Conservation (phyloP, 768 basidiomycete species). For the Suillus plorans region DNA sequence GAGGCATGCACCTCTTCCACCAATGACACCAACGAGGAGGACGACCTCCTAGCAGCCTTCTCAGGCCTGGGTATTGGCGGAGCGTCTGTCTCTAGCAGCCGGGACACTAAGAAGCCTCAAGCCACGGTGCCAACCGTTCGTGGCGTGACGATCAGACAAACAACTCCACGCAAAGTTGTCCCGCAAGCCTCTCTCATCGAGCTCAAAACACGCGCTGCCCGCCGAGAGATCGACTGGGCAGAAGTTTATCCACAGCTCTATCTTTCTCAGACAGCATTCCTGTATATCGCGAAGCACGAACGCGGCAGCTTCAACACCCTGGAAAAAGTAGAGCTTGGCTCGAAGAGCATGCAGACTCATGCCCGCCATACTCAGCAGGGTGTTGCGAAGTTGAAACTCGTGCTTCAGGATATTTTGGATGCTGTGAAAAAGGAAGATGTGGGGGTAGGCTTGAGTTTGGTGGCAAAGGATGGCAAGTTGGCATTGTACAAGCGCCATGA, state of each 20-base stretch:
- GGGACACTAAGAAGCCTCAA: background rate
- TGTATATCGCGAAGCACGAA: slow-evolving; percentile 59
- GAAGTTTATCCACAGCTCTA: slow-evolving; percentile 66
- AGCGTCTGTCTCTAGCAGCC: background rate
- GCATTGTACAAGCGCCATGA: slow-evolving; percentile 48
- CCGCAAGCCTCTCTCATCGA: slow-evolving; percentile 38
- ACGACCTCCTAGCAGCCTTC: slow-evolving; percentile 27
- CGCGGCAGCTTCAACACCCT: slow-evolving; percentile 52
- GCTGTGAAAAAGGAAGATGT: slow-evolving; percentile 52
- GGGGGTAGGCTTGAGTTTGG: slow-evolving; percentile 53
- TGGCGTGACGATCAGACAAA: slow-evolving; percentile 21
- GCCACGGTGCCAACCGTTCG: background rate
- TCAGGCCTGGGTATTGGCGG: slow-evolving; percentile 21
- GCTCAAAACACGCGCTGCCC: slow-evolving; percentile 30
- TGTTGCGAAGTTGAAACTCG: slow-evolving; percentile 25
- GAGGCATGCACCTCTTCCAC: slow-evolving; percentile 37
- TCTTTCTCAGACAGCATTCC: slow-evolving; percentile 64
- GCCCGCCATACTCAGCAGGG: slow-evolving; percentile 20
- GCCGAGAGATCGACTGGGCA: slow-evolving; percentile 49
- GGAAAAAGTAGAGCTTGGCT: slow-evolving; percentile 44
- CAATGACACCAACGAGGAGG: slow-evolving; percentile 8
- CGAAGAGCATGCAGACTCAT: slow-evolving; percentile 22
- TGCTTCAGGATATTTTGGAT: slow-evolving; percentile 40
- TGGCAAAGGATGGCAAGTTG: slow-evolving; percentile 44
- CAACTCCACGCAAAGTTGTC: slow-evolving; percentile 27